Base-by-base conservation (phyloP, 2,329 filamentous ascomycete species). In the Aspergillus melleus region DNA sequence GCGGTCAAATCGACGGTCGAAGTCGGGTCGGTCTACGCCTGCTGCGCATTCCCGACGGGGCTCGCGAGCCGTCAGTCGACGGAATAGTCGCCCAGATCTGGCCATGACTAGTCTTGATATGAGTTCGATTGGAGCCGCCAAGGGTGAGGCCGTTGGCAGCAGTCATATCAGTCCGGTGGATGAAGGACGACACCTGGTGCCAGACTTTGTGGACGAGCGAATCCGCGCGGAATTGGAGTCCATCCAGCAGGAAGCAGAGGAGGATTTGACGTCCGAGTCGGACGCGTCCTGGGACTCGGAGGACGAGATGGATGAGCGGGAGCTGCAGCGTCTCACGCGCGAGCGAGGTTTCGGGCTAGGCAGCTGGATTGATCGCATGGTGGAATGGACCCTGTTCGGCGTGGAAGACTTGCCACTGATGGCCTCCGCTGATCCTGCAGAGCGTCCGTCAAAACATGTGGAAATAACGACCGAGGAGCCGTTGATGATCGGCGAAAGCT, bases 341-440 rank as follows among this genome's bases (percentile, higher is more conserved):
- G 78, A 82, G 63, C 74, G 77, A n/a, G 81, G 80, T 1, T 85
- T 83, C 60, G 83, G 84, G 0, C 70, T 87, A 4, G 85, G 85
- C 0, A 74, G 78, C 10, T 83, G 84, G 79, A 77, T 88, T 66
- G 85, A 88, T 64, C 75, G 80, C 24, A 67, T 87, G 39, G 83
- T 87, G 59, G 83, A 84, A 32, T 86, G 84, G 80, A 81, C 80
- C 11, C 63, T 86, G 46, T 86, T 86, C 64, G 79, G 79, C 2
- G 79, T 83, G 1, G 81, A 84, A 10, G 81, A 84, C 57, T 70
- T 68, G 66, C 69, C 74, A n/a, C 52, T 64, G 6, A 57, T 64
- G 19, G 56, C 55, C 22, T 22, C 61, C 20, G 56, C 39, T 16
- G 52, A 9, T 22, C 52, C 52, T 12, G 47, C 51, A 16, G 52